Evolutionary conservation across 345 rosid species (phyloP).

Genomic region (Brassica juncea): DNA sequence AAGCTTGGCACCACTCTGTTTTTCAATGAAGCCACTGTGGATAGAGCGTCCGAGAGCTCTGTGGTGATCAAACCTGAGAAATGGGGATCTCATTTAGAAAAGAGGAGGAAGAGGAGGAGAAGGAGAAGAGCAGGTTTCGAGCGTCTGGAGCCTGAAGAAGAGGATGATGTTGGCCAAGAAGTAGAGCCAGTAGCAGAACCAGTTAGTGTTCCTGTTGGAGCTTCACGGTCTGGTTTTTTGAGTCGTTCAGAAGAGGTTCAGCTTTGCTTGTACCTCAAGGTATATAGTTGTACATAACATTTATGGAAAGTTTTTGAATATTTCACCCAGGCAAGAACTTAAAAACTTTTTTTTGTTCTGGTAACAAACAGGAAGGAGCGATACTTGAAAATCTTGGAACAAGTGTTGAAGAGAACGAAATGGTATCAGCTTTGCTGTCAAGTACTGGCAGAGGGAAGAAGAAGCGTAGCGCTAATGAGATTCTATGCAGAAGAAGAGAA

Average conservation of each 20-base stretch:
- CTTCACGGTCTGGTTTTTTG: slow-evolving; percentile 40
- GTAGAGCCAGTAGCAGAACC: slow-evolving; percentile 14
- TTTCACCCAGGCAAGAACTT: background rate
- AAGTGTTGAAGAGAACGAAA: slow-evolving; percentile 41
- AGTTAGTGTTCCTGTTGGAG: slow-evolving; percentile 12
- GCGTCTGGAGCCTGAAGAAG: slow-evolving; percentile 28
- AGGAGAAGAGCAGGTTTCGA: slow-evolving; percentile 42
- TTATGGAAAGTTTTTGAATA: slow-evolving; percentile 7
- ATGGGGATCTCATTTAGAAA: slow-evolving; percentile 36
- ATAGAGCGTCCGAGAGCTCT: slow-evolving; percentile 35
- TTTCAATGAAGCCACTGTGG: slow-evolving; percentile 31
- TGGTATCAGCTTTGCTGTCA: slow-evolving; percentile 39
- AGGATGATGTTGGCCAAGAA: slow-evolving; percentile 22
- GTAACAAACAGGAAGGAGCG: slow-evolving; percentile 49
- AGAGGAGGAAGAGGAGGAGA: slow-evolving; percentile 50
- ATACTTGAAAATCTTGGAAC: slow-evolving; percentile 47
- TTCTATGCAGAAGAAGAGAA: slow-evolving; percentile 48
- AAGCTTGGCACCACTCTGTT: slow-evolving; percentile 27
- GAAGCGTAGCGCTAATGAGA: slow-evolving; percentile 42
- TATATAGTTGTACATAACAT: slow-evolving; percentile 8
- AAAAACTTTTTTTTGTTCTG: background rate
- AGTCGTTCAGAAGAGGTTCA: slow-evolving; percentile 54
- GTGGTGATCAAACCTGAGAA: slow-evolving; percentile 44
- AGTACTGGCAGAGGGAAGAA: slow-evolving; percentile 32
- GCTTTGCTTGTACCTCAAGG: slow-evolving; percentile 53